A percentile compares a stretch with the other conserved stretches of the same genome.
Evolutionary conservation across 164 flowering plant species (phyloP).

Genomic region (Nymphaea thermarum): DNA sequence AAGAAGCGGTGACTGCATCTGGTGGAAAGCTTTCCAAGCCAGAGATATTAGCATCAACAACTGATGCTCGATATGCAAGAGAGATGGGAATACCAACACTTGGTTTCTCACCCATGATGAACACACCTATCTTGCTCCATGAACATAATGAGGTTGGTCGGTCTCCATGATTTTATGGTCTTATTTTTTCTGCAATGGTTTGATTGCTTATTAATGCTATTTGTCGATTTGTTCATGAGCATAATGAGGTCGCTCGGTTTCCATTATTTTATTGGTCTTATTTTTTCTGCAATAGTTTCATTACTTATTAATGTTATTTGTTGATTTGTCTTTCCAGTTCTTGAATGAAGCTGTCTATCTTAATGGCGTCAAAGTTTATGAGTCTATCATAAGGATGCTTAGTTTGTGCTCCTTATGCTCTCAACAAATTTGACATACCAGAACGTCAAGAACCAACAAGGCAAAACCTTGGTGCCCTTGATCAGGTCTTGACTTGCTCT

Average conservation of each 20-base stretch:
- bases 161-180: not conserved
- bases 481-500: too few species aligned
- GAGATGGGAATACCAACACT: conserved; percentile 71
- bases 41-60: conserved; percentile 84
- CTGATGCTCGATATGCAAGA: conserved; percentile 79
- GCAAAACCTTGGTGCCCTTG: not conserved
- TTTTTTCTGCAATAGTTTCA: not conserved
- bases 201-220: not conserved
- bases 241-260: not conserved
- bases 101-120: conserved; percentile 90
- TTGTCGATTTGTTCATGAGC: not conserved
- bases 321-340: conserved; percentile 32
- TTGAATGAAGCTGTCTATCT: conserved; percentile 54
- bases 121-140: conserved; percentile 87
- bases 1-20: conserved; percentile 48
- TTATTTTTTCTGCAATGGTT: not conserved
- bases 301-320: not conserved
- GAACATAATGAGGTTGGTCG: conserved; percentile 80
- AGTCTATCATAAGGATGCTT: conserved; percentile 59
- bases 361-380: conserved; percentile 71
- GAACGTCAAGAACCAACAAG: not conserved
- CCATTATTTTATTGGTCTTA: not conserved
- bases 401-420: conserved; percentile 17
- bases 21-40: conserved; percentile 89
- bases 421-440: not conserved